These are phyloP conservation scores for Biscogniauxia marginata DNA, from an alignment of 2,329 filamentous ascomycete genomes.

Conservation along the genomic window DNA sequence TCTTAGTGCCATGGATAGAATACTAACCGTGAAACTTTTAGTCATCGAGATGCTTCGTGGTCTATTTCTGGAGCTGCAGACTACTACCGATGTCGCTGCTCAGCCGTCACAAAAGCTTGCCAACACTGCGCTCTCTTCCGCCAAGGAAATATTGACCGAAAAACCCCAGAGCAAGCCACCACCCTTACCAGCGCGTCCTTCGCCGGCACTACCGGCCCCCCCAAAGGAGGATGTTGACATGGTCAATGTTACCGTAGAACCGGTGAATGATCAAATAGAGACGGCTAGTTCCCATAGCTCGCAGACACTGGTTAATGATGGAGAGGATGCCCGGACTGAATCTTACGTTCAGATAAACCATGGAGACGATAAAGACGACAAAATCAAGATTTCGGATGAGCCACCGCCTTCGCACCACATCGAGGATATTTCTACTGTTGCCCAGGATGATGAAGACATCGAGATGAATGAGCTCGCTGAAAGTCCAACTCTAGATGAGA, in stretches of 20 bases:
- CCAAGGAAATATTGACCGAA: constrained; percentile 33
- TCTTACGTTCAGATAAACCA: constrained; percentile 34
- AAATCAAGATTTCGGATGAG: background rate
- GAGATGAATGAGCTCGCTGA: constrained; percentile 25
- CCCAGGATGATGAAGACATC: constrained; percentile 24
- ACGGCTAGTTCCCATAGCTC: constrained; percentile 50
- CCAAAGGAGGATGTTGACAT: constrained; percentile 35
- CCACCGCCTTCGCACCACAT: background rate
- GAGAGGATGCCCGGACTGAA: constrained; percentile 37
- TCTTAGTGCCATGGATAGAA: background rate
- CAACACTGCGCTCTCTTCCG: constrained; percentile 69
- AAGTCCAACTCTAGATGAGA: constrained; percentile 42
- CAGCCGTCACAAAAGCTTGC: constrained; percentile 75
- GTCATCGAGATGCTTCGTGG: constrained; percentile 71
- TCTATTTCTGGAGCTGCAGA: constrained; percentile 70
- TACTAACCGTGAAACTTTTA: constrained; percentile 34
- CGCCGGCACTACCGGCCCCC: constrained; percentile 37
- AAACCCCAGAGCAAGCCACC: constrained; percentile 37
- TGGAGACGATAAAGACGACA: constrained; percentile 9
- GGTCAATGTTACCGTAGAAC: constrained; percentile 33
- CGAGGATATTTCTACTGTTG: constrained; percentile 7
- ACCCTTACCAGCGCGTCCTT: constrained; percentile 50
- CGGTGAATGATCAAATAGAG: constrained; percentile 36
- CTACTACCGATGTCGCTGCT: constrained; percentile 59
- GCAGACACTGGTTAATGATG: constrained; percentile 49